Conservation (phyloP, 495 filamentous ascomycete species). For the Aspergillus saccharolyticus region DNA sequence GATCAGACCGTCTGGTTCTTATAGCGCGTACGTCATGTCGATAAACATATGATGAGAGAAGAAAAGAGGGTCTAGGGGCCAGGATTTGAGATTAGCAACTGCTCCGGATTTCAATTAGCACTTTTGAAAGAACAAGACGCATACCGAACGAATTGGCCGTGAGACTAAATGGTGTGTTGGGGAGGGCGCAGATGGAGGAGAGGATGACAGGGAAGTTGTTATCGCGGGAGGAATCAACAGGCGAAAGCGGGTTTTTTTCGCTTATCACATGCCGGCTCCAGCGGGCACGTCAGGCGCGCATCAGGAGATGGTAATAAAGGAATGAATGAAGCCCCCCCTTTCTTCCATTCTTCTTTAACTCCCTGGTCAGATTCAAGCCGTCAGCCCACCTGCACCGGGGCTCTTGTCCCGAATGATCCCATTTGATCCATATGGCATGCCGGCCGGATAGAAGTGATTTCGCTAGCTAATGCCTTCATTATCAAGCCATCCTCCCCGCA, state of each 20-base stretch:
- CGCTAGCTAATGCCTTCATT: neutral
- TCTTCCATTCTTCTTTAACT: neutral
- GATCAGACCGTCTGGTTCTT: constrained; percentile 5
- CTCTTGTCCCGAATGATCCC: neutral
- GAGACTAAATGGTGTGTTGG: neutral
- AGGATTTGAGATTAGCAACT: constrained; percentile 5
- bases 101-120: neutral
- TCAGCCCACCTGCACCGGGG: neutral
- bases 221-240: constrained; percentile 15
- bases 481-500: neutral
- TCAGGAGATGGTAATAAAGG: constrained; percentile 1
- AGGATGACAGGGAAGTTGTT: constrained; percentile 18
- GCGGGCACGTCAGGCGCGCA: constrained; percentile 1
- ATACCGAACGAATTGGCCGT: constrained; percentile 1
- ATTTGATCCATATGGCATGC: neutral
- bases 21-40: constrained; percentile 36
- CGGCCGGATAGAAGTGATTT: neutral
- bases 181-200: constrained; percentile 1
- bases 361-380: too few relatives aligned
- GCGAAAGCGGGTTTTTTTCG: constrained; percentile 14
- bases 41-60: neutral
- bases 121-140: neutral
- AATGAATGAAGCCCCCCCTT: neutral
- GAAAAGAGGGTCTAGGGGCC: constrained; percentile 1
- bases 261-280: constrained; percentile 15